Evolutionary conservation across 2,329 filamentous ascomycete genomes (phyloP), one percentile per base, ranked within the genome.

Genomic region (Sphaerostilbella broomeana): DNA sequence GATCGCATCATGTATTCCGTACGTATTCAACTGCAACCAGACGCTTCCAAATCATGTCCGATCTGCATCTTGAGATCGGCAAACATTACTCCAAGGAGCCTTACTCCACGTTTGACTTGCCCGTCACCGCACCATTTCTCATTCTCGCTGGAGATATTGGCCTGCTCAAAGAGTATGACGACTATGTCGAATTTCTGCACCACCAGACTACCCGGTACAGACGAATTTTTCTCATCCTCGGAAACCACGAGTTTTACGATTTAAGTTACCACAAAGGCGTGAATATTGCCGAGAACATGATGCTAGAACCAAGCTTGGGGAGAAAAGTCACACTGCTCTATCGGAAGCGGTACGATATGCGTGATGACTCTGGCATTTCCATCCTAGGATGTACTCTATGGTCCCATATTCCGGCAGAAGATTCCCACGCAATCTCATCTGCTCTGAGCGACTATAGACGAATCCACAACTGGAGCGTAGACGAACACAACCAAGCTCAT

Each of bases 331-430:
- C 64, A 3, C 48, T 77, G 4, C 51, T 77, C 25, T 55, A 76
- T 46, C 59, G 61, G n/a, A 55, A 54, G 13, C 49, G 63, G 7
- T 66, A 61, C 45, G 53, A 60, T 16, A 64, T 70, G 13, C 52
- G 59, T 1, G 28, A 31, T 17, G 54, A 55, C 2, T 65, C 67
- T 1, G 52, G 51, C 17, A 36, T 77, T n/a, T 72, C 67, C 3
- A 55, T 80, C 3, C 54, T 80, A 2, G 76, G 77, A 4, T 78
- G 72, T 45, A 77, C 74, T 2, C 60, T 81, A 0, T 78, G 75
- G 70, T 77, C 73, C 2, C 46, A 55, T 0, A 63, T 80, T 6
- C 60, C 69, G 0, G 45, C 59, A 0, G 54, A 63, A 5, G 58
- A 59, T 4, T 55, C 49, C 10, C 52, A 54, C 1, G 50, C 64